Base-by-base conservation (phyloP, 2,329 filamentous ascomycete species). In the Lasiodiplodia sp. region DNA sequence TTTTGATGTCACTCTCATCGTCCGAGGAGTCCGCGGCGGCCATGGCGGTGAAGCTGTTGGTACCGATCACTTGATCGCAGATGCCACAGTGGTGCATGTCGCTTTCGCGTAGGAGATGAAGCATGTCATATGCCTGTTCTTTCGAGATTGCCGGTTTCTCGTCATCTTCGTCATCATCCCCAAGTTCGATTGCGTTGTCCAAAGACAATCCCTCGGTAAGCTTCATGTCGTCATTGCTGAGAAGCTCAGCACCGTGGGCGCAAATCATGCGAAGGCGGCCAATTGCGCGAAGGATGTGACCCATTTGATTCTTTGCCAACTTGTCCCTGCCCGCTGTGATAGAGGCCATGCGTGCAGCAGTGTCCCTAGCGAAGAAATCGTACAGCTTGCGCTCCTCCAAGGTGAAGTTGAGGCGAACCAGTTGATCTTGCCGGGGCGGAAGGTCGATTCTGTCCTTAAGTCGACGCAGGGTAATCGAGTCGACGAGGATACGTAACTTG, bases 201-300 rank as follows among this genome's bases (percentile, higher is more conserved):
- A 89, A 89, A n/a, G 90, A 93, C 79, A 93, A 86, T 28, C 94
- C 95, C 76, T 94, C 91, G 63, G 95, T 88, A 3, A 91, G 85
- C 72, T 91, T 89, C 56, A 97, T 83, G 74, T 98, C 95, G 23
- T 95, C 91, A 44, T 94, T 89, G 68, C 90, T 92, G 2, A 99
- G 86, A 8, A 99, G 86, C 70, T 98, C 95, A 71, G 91, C 92
- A n/a, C 96, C 96, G 77, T 97, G 95, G 1, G 94, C 96, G 76
- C 94, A 97, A 64, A 98, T 91, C 51, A 97, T 86, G 11, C 96
- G 92, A 21, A 99, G 87, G 37, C 95, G 91, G 72, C 96, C 86
- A 75, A 99, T 97, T 4, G 93, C 92, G 72, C 96, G 94, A 70
- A 99, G 82, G 57, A 99, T 96, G 73, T 97, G 93, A 57, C 96